Percentiles rank a stretch among this genome's conserved stretches.
Conservation (phyloP, 1,284 basidiomycete species). For the Ustilago esculenta region DNA sequence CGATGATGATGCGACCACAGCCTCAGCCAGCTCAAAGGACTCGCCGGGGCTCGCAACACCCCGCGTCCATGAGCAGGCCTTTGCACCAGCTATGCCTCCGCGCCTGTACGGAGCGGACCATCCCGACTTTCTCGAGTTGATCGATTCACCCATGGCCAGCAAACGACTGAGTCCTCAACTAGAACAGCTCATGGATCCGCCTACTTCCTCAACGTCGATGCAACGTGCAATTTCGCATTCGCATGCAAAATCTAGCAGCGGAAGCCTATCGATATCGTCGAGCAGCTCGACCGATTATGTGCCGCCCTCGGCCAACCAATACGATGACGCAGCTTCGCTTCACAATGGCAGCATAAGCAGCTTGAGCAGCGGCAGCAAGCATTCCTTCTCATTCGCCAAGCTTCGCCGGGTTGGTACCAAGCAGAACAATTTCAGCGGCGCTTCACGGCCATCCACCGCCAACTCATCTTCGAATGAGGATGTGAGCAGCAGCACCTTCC, state of each 20-base stretch:
- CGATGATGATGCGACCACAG: conserved; percentile 4
- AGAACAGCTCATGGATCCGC: conserved; percentile 15
- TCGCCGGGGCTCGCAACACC: conserved; percentile 3
- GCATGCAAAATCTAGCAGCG: conserved; percentile 27
- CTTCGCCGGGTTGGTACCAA: conserved; percentile 14
- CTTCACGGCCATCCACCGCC: conserved; percentile 20
- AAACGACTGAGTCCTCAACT: conserved; percentile 23
- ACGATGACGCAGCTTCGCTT: conserved; percentile 16
- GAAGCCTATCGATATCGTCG: conserved; percentile 24
- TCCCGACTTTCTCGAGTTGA: conserved; percentile 45
- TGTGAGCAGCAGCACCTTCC: conserved; percentile 14
- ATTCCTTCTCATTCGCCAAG: conserved; percentile 34
- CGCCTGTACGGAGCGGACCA: conserved; percentile 36
- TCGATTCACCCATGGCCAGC: conserved; percentile 29
- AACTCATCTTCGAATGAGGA: conserved; percentile 28
- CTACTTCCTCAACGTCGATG: conserved; percentile 7
- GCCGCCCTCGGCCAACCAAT: conserved; percentile 4
- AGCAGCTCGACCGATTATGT: conserved; percentile 23
- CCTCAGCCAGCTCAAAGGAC: conserved; percentile 11
- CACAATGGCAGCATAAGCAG: conserved; percentile 31
- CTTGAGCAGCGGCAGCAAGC: conserved; percentile 29
- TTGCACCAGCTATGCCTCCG: conserved; percentile 16
- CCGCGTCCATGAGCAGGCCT: not conserved
- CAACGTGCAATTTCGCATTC: conserved; percentile 20
- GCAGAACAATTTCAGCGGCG: conserved; percentile 1